Evolutionary conservation across 2,329 filamentous ascomycete genomes (phyloP).

Genomic region (Phoma sp.): DNA sequence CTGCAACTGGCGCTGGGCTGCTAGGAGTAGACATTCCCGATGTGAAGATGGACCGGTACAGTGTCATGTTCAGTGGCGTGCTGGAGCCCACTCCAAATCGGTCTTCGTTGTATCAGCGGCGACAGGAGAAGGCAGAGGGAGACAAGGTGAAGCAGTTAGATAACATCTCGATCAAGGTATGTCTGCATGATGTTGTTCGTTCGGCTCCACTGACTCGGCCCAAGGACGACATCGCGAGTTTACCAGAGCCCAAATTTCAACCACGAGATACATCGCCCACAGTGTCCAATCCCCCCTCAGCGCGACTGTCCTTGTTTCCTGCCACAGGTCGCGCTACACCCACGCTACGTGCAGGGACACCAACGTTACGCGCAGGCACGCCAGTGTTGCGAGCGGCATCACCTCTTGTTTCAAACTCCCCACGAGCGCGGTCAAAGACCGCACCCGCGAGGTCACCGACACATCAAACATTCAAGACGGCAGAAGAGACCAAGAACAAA

Average conservation of each 20-base stretch:
- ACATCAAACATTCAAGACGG: constrained; percentile 27
- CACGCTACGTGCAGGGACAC: constrained; percentile 11
- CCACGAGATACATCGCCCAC: constrained; percentile 45
- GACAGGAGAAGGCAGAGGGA: constrained; percentile 44
- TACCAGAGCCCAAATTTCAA: constrained; percentile 28
- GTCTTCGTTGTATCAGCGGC: constrained; percentile 42
- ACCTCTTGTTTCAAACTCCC: constrained; percentile 27
- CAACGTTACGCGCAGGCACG: constrained; percentile 16
- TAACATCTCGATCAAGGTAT: constrained; percentile 42
- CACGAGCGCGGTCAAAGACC: constrained; percentile 36
- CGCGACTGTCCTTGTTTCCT: constrained; percentile 44
- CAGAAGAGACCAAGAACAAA: constrained; percentile 12
- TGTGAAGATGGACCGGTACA: constrained; percentile 85
- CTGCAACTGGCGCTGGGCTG: constrained; percentile 20
- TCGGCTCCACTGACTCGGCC: constrained; percentile 19
- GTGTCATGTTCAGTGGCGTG: constrained; percentile 87
- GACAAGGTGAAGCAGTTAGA: constrained; percentile 45
- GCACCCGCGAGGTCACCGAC: constrained; percentile 39
- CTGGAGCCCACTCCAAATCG: constrained; percentile 56
- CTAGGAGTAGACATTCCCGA: constrained; percentile 82
- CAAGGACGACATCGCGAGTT: constrained; percentile 23
- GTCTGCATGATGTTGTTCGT: background rate
- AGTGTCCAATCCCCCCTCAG: constrained; percentile 34
- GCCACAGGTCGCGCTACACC: constrained; percentile 22
- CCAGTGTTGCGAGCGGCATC: constrained; percentile 34